Percentiles rank a stretch among this genome's conserved stretches.
phyloP scores from a whole-genome alignment of 2,329 filamentous ascomycete species.

The Pestalotiopsis sp. region DNA sequence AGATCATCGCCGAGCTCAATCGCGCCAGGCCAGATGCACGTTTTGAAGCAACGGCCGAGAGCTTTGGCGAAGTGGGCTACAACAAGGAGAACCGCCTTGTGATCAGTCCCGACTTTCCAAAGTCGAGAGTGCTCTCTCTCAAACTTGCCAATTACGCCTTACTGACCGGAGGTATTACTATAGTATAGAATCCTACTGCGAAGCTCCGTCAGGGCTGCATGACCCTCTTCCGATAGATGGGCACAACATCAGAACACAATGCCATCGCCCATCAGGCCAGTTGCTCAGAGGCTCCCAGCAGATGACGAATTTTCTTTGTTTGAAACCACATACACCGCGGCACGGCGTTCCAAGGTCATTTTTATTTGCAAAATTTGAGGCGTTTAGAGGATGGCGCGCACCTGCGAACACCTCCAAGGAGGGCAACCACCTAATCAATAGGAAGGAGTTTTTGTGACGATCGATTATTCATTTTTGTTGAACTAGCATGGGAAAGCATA shows the following conservation, averaged over 20 bases:
- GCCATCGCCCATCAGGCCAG: not conserved
- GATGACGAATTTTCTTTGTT: conserved; percentile 1
- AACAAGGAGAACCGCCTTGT: conserved; percentile 60
- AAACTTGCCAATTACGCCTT: conserved; percentile 59
- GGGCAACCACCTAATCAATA: conserved; percentile 5
- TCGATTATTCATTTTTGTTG: not conserved
- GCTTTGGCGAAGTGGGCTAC: conserved; percentile 59
- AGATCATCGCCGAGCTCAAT: conserved; percentile 62
- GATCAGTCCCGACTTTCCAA: conserved; percentile 55
- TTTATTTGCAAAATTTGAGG: conserved; percentile 6
- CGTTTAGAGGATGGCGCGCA: conserved; percentile 9
- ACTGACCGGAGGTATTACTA: conserved; percentile 40
- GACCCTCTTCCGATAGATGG: not conserved
- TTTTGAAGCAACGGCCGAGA: conserved; percentile 65
- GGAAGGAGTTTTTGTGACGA: conserved; percentile 9
- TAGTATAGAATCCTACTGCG: conserved; percentile 21
- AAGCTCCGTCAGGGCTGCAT: not conserved
- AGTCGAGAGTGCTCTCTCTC: conserved; percentile 52
- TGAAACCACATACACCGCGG: conserved; percentile 2
- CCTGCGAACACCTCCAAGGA: not conserved
- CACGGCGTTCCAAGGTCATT: conserved; percentile 1
- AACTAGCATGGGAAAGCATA: conserved; percentile 5
- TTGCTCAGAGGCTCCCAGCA: not conserved
- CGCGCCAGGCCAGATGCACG: conserved; percentile 56
- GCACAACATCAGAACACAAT: too few species aligned